These are phyloP conservation scores for Salix arbutifolia DNA, from an alignment of 345 rosid species.

Conservation along the genomic window DNA sequence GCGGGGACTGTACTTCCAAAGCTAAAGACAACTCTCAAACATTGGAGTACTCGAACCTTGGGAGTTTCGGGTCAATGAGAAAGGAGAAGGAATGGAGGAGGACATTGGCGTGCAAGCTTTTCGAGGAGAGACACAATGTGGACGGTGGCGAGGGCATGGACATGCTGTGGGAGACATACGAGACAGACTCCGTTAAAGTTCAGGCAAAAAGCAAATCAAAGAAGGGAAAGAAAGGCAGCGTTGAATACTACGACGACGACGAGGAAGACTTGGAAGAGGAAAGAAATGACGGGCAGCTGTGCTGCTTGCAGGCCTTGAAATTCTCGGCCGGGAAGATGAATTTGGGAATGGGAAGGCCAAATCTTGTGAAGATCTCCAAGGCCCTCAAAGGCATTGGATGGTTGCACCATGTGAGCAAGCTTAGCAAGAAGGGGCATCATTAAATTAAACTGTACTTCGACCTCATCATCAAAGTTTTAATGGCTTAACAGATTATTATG, in stretches of 20 bases:
- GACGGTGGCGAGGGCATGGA: conserved; percentile 77
- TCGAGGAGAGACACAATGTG: conserved; percentile 72
- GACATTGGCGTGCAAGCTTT: conserved; percentile 89
- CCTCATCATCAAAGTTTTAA: conserved; percentile 6
- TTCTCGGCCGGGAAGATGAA: conserved; percentile 90
- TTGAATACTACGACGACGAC: conserved; percentile 14
- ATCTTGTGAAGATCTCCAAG: conserved; percentile 60
- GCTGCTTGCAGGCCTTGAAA: conserved; percentile 87
- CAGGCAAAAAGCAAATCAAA: conserved; percentile 26
- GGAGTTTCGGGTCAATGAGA: conserved; percentile 78
- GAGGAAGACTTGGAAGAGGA: conserved; percentile 57
- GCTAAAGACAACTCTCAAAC: background rate
- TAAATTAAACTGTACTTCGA: conserved; percentile 4
- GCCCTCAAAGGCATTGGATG: conserved; percentile 75
- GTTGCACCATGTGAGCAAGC: conserved; percentile 56
- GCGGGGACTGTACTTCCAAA: conserved; percentile 9
- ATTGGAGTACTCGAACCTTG: conserved; percentile 24
- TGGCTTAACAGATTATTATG: background rate
- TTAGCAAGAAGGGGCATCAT: conserved; percentile 41
- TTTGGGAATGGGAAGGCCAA: conserved; percentile 82
- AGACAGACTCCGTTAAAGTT: conserved; percentile 41
- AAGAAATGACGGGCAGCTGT: conserved; percentile 43
- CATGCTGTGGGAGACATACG: conserved; percentile 85
- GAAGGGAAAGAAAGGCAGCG: conserved; percentile 31
- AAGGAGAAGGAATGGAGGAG: conserved; percentile 91